Base-by-base conservation (phyloP, 2,329 filamentous ascomycete genomes). In the Lasiodiplodia theobromae region DNA sequence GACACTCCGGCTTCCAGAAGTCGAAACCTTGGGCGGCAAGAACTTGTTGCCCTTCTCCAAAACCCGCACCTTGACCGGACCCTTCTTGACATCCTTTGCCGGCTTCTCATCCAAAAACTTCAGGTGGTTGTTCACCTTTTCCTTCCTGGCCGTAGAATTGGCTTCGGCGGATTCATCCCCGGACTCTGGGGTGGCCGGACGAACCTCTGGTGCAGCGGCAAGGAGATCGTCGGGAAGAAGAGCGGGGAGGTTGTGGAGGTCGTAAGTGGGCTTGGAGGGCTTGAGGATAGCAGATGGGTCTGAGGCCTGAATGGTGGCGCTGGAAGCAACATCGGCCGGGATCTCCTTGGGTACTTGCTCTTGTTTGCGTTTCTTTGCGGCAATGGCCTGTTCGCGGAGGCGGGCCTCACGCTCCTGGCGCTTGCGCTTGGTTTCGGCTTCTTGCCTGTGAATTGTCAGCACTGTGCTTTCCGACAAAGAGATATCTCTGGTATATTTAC, bases 181-280 rank as follows among this genome's bases (percentile, higher is more conserved):
- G 3, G 76, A 75, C 1, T 83, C 82, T 4, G 82, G 82, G 0
- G 82, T 84, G 2, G 82, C 82, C 5, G 82, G 81, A 28, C 82
- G 79, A 11, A 75, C 74, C 37, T 79, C 77, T 25, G 82, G 83
- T 31, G 82, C 81, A 16, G 81, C 80, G 63, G 82, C 83, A 60
- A 87, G 75, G 52, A 87, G 82, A 28, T 85, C 83, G 64, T 83
- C 81, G 5, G 85, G 85, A 40, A 87, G 82, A 25, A 86, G 79
- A 49, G 80, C 81, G 6, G 85, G 85, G 14, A 86, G 79, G 72
- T 76, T 74, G 56, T 70, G 75, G 75, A 73, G 77, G 74, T 71
- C 77, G 68, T 74, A 60, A 7, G 70, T 68, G 12, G 69, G 72
- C n/a, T 40, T 60, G 18, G 65, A 51, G 10, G 14, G 38, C 14